Conservation (phyloP, 2,329 filamentous ascomycete genomes). For the Plectosphaerella plurivora region DNA sequence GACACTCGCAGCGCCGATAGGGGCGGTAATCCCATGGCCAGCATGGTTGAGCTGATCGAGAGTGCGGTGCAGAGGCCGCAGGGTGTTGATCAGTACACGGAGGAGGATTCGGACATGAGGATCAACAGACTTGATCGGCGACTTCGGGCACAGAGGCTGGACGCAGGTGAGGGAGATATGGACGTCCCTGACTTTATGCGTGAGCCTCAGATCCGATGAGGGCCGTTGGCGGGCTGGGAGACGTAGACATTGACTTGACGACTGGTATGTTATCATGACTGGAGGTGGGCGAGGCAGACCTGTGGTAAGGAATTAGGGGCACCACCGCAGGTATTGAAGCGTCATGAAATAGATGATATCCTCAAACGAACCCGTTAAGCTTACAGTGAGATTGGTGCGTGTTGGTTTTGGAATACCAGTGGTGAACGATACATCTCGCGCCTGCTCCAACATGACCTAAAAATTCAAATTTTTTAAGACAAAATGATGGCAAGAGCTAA, state of each 20-base stretch:
- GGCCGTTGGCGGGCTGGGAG: too few relatives aligned
- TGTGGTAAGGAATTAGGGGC: too few relatives aligned
- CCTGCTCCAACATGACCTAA: too few relatives aligned
- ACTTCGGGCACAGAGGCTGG: conserved; percentile 21
- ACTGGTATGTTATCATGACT: conserved; percentile 14
- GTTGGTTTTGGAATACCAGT: too few relatives aligned
- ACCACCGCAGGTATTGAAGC: too few relatives aligned
- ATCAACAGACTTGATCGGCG: conserved; percentile 22
- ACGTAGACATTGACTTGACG: conserved; percentile 13
- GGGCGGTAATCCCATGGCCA: conserved; percentile 23
- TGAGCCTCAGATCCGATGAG: conserved; percentile 37
- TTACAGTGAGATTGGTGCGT: too few relatives aligned
- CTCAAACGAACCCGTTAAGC: too few relatives aligned
- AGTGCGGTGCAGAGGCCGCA: conserved; percentile 1
- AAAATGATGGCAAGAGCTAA: too few relatives aligned
- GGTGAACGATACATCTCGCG: too few relatives aligned
- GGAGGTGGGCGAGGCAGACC: neutral
- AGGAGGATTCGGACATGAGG: conserved; percentile 8
- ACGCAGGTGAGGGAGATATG: conserved; percentile 28
- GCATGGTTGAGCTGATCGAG: conserved; percentile 20
- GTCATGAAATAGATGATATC: too few relatives aligned
- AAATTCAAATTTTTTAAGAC: too few relatives aligned
- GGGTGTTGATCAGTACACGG: neutral
- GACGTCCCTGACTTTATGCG: conserved; percentile 36
- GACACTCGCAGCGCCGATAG: conserved; percentile 37